Conservation (phyloP, 768 basidiomycete genomes). For the Fibroporia radiculosa region DNA sequence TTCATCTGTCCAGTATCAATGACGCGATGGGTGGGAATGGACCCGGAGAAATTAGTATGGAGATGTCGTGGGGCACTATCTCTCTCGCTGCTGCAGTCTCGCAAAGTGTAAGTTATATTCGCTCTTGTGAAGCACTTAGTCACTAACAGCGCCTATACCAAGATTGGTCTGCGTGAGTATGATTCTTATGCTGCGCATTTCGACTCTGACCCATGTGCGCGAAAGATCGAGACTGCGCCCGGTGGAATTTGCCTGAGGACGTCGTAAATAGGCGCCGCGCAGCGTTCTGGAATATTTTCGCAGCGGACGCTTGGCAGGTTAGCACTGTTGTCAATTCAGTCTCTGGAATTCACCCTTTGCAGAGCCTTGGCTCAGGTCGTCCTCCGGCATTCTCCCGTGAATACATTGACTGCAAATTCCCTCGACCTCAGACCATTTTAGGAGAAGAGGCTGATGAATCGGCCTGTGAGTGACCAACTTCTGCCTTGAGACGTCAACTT, state of each 20-base stretch:
- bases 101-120: conserved; percentile 38
- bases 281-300: conserved; percentile 74
- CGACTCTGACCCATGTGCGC: neutral
- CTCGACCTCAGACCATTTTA: conserved; percentile 21
- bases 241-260: conserved; percentile 53
- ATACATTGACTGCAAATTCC: conserved; percentile 62
- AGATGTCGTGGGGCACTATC: conserved; percentile 31
- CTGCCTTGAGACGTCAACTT: neutral
- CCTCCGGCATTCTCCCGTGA: conserved; percentile 61
- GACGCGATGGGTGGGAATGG: conserved; percentile 58
- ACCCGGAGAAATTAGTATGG: conserved; percentile 50
- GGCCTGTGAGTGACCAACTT: conserved; percentile 8
- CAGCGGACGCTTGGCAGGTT: conserved; percentile 65
- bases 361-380: conserved; percentile 66
- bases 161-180: conserved; percentile 38
- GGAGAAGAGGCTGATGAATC: conserved; percentile 12
- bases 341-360: conserved; percentile 5
- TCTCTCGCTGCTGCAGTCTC: conserved; percentile 49
- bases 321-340: conserved; percentile 12
- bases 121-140: conserved; percentile 12
- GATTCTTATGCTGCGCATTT: neutral
- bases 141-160: neutral
- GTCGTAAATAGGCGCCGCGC: conserved; percentile 59
- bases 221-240: conserved; percentile 62
- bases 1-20: conserved; percentile 64